phyloP scores from a whole-genome alignment of 495 filamentous ascomycete species.

The Talaromyces ruber region DNA sequence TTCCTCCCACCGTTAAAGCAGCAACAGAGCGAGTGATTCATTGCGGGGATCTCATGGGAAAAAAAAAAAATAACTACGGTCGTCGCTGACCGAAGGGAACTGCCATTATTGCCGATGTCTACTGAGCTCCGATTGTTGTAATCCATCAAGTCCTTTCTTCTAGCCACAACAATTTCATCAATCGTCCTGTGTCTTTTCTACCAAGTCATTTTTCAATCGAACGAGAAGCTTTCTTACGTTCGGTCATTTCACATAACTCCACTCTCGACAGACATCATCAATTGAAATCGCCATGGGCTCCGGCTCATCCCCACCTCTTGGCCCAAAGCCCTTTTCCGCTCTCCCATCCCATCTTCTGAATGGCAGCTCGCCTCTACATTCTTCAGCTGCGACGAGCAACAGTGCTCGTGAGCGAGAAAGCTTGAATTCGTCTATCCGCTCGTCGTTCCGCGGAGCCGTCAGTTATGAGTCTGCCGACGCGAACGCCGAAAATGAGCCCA shows the following conservation, averaged over 20 bases:
- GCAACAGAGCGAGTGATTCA: not conserved
- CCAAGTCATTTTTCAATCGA: not conserved
- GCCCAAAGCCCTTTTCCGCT: slow-evolving; percentile 34
- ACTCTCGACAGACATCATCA: not conserved
- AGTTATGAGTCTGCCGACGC: slow-evolving; percentile 24
- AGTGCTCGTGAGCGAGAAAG: slow-evolving; percentile 41
- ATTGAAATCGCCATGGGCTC: slow-evolving; percentile 23
- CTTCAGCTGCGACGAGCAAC: slow-evolving; percentile 20
- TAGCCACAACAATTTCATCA: not conserved
- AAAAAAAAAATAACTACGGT: not conserved
- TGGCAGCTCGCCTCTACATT: slow-evolving; percentile 34
- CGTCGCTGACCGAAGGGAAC: slow-evolving; percentile 3
- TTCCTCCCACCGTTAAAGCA: not conserved
- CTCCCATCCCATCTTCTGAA: slow-evolving; percentile 41
- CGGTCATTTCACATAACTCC: not conserved
- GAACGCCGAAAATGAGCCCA: not conserved
- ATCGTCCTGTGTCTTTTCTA: not conserved
- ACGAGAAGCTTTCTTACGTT: not conserved
- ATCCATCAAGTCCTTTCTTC: not conserved
- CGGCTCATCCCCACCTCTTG: slow-evolving; percentile 26
- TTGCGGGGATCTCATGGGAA: not conserved
- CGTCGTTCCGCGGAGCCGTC: slow-evolving; percentile 37
- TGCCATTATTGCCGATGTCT: not conserved
- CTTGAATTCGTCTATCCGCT: slow-evolving; percentile 43
- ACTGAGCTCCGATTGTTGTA: not conserved